phyloP scores from a whole-genome alignment of 2,329 filamentous ascomycete genomes.

The Trichoderma sp. region DNA sequence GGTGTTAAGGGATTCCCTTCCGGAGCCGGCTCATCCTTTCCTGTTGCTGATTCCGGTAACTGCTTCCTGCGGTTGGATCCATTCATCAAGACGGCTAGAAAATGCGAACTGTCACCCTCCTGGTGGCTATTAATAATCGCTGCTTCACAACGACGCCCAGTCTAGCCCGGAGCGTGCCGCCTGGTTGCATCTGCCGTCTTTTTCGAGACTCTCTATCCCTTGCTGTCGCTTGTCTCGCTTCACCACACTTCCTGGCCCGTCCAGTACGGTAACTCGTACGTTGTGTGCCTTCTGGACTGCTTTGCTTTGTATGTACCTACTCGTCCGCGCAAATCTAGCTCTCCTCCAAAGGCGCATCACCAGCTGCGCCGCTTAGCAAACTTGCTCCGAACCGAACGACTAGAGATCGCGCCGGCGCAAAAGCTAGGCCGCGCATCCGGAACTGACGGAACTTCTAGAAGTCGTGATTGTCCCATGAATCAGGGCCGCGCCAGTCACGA shows the following conservation, averaged over 20 bases:
- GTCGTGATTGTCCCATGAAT: conserved; percentile 10
- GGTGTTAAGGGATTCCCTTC: not conserved
- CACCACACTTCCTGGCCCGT: not conserved
- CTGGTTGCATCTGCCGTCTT: not conserved
- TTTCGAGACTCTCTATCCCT: not conserved
- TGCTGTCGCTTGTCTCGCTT: not conserved
- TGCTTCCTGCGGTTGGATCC: not conserved
- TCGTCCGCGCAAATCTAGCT: not conserved
- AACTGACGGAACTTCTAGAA: conserved; percentile 18
- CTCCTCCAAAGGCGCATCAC: not conserved
- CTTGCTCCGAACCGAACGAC: not conserved
- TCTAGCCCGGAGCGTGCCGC: not conserved
- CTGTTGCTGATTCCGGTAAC: not conserved
- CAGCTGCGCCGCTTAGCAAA: not conserved
- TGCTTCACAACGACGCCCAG: not conserved
- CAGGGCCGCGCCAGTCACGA: not conserved
- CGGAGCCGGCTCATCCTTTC: not conserved
- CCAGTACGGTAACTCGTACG: not conserved
- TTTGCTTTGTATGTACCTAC: not conserved
- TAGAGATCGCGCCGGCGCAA: not conserved
- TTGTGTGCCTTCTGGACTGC: not conserved
- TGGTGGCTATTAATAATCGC: not conserved
- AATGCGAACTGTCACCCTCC: not conserved
- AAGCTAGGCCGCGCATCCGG: not conserved
- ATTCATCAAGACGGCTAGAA: not conserved